Evolutionary conservation across 73 alveolate species (phyloP).

Genomic region (Uronychia binucleata): DNA sequence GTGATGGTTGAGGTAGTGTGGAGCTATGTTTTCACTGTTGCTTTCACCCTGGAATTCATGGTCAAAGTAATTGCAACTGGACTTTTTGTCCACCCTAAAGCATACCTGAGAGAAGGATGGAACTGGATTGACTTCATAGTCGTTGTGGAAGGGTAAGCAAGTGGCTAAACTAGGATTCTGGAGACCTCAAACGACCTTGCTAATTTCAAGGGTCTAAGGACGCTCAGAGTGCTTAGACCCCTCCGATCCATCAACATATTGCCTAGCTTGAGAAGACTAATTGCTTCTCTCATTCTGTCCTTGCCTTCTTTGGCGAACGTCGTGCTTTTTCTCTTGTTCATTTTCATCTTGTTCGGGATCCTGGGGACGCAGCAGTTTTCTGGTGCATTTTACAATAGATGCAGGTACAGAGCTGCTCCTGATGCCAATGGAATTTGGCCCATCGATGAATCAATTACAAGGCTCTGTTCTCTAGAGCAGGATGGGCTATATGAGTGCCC

Average conservation of each 20-base stretch:
- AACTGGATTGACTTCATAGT: conserved; percentile 45
- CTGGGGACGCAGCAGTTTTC: conserved; percentile 37
- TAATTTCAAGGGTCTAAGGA: conserved; percentile 49
- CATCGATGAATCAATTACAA: neutral
- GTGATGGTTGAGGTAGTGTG: too few relatives aligned
- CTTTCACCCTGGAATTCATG: conserved; percentile 47
- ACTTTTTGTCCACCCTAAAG: conserved; percentile 16
- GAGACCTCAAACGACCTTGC: conserved; percentile 5
- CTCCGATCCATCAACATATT: conserved; percentile 57
- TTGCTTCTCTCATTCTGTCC: too few relatives aligned
- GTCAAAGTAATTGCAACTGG: conserved; percentile 67
- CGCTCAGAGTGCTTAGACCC: conserved; percentile 68
- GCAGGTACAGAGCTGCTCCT: conserved; percentile 29
- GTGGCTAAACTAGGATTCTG: conserved; percentile 22
- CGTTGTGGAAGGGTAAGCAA: conserved; percentile 46
- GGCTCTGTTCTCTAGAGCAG: conserved; percentile 28
- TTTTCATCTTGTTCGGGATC: conserved; percentile 49
- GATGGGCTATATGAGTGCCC: conserved; percentile 22
- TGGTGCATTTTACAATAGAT: conserved; percentile 47
- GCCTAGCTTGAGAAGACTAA: too few relatives aligned
- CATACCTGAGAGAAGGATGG: conserved; percentile 79
- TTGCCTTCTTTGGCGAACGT: too few relatives aligned
- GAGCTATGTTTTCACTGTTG: conserved; percentile 43
- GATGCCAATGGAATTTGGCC: conserved; percentile 16
- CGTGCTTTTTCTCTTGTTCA: conserved; percentile 49